Evolutionary conservation across 2,329 filamentous ascomycete genomes (phyloP).

Genomic region (Curvularia sp.): DNA sequence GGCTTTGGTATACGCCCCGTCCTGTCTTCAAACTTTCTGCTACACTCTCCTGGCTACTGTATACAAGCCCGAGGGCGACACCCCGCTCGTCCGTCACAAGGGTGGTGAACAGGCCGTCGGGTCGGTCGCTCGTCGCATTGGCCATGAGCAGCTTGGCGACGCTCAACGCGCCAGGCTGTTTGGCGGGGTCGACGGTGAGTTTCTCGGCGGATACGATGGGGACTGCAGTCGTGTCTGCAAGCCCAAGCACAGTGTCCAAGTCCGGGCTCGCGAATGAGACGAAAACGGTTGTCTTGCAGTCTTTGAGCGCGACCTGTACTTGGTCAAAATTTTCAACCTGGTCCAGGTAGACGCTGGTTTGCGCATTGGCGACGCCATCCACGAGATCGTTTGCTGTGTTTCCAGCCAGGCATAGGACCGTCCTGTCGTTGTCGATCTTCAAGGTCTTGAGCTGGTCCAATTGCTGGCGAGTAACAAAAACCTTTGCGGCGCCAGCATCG

Average conservation of each 20-base stretch:
- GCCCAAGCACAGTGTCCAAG: slow-evolving; percentile 50
- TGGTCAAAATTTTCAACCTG: slow-evolving; percentile 53
- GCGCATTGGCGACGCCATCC: slow-evolving; percentile 50
- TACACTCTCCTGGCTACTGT: slow-evolving; percentile 91
- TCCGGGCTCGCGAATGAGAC: slow-evolving; percentile 55
- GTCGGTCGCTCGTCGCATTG: slow-evolving; percentile 79
- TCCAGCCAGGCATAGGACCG: slow-evolving; percentile 62
- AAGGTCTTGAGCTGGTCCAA: slow-evolving; percentile 62
- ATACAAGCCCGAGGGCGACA: slow-evolving; percentile 85
- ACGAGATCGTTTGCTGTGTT: slow-evolving; percentile 53
- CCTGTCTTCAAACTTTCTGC: slow-evolving; percentile 82
- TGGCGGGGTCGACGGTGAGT: slow-evolving; percentile 70
- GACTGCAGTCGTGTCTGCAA: slow-evolving; percentile 60
- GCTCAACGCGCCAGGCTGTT: slow-evolving; percentile 66
- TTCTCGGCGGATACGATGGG: slow-evolving; percentile 75
- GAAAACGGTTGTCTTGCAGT: slow-evolving; percentile 60
- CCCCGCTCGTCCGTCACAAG: slow-evolving; percentile 90
- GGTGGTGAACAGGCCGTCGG: slow-evolving; percentile 85
- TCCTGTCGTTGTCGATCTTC: slow-evolving; percentile 61
- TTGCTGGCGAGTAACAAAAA: slow-evolving; percentile 78
- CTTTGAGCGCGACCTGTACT: slow-evolving; percentile 56
- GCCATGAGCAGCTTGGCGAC: slow-evolving; percentile 74
- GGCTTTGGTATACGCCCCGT: slow-evolving; percentile 90
- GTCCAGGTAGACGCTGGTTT: slow-evolving; percentile 55
- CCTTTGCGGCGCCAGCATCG: slow-evolving; percentile 82